Base-by-base conservation (phyloP, 352 stramenopile species). In the Phytophthora citricola region DNA sequence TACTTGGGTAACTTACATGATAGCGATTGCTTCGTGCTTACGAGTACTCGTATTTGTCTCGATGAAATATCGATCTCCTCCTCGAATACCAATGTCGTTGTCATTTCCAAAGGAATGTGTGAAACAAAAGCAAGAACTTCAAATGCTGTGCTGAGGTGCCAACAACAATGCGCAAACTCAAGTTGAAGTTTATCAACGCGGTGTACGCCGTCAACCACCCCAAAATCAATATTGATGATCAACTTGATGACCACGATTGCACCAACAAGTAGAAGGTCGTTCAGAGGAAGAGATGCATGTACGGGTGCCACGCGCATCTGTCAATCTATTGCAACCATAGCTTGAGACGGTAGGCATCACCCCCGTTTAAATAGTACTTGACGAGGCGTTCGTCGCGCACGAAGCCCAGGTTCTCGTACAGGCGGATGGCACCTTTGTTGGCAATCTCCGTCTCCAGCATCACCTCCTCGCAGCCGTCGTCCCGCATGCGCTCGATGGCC, bases 341-440 rank as follows among this genome's bases (percentile, higher is more conserved):
- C 70, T 98, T 98, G 43, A 98, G 83, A 17, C 93, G 89, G 76
- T 95, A 98, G 43, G 94, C 94, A 68, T 98, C 94, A 39, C 89
- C 87, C 53, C 92, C 92, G 71, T 98, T 98, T 69, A 98, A 85
- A 89, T 98, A 98, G 83, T 98, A 98, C 66, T 94, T 96, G 64
- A 96, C 83, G 43, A 98, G 76, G 20, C 93, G 85, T 59, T 98
- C 93, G 66, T 98, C 92, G 49, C 92, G 89, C 58, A 94, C 88
- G 58, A 98, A 98, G 41, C 95, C 95, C 15, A 98, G 72, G 71
- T 96, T 97, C 69, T 98, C 87, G 78, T 98, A 98, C 61, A 98
- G 72, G 8, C 87, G 85, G 62, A 98, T 93, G 24, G 95, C 95
- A 2, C 78, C 90, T 36, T 81, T 88, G 73, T 98, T 98, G 47